A percentile compares a stretch with the other conserved stretches of the same genome.
These are phyloP conservation scores for Trichosanthes truncata DNA, from an alignment of 306 rosid genomes.

Conservation along the genomic window DNA sequence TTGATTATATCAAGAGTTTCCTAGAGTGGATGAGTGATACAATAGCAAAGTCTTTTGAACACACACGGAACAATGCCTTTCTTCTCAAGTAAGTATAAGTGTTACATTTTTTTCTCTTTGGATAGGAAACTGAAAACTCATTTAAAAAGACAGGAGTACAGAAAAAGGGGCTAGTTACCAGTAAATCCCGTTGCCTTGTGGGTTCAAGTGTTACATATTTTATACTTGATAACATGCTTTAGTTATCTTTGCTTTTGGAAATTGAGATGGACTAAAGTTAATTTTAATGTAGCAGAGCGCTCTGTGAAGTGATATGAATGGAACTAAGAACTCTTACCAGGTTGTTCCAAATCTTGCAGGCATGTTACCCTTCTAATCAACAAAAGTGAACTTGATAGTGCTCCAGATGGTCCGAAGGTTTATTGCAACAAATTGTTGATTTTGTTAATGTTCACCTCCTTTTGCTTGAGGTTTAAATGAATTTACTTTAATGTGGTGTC, in stretches of 20 bases:
- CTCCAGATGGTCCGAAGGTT: slow-evolving; percentile 96
- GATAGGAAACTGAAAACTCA: background rate
- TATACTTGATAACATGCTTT: background rate
- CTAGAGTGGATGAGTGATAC: slow-evolving; percentile 99
- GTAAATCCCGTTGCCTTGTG: background rate
- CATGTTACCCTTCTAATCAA: slow-evolving; percentile 49
- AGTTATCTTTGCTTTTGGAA: background rate
- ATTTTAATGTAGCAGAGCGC: background rate
- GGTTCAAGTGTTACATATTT: background rate
- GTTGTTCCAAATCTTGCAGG: slow-evolving; percentile 44
- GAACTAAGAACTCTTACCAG: slow-evolving; percentile 13
- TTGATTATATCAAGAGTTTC: slow-evolving; percentile 84
- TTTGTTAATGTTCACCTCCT: background rate
- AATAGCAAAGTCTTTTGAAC: slow-evolving; percentile 90
- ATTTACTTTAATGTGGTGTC: slow-evolving; percentile 13
- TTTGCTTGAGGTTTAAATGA: slow-evolving; percentile 12
- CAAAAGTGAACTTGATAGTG: slow-evolving; percentile 83
- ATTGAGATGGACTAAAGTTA: background rate
- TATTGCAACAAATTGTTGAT: background rate
- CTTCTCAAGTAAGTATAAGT: slow-evolving; percentile 61
- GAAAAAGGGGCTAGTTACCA: background rate
- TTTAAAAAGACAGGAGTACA: background rate
- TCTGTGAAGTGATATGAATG: background rate
- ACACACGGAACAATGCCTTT: slow-evolving; percentile 85
- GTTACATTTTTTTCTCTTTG: background rate